Evolutionary conservation across 148 eudicot species (phyloP).

Genomic region (Arbutus unedo): DNA sequence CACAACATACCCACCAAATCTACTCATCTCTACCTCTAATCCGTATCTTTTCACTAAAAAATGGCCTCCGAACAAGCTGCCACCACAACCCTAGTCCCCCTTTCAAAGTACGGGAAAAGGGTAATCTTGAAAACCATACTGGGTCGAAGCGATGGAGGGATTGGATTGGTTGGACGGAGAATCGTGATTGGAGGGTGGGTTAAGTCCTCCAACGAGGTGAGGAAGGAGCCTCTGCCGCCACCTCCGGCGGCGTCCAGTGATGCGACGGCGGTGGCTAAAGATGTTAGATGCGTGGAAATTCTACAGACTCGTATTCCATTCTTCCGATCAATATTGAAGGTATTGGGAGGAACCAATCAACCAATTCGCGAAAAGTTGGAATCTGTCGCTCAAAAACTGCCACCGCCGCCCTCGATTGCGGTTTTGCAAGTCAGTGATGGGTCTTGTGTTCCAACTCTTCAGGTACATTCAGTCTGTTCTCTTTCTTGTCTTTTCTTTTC

Average conservation of each 20-base stretch:
- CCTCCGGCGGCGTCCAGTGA: constrained; percentile 11
- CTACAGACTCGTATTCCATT: constrained; percentile 58
- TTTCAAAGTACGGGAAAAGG: constrained; percentile 64
- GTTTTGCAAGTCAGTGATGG: constrained; percentile 79
- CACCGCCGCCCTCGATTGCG: constrained; percentile 43
- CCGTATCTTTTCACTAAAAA: constrained; percentile 2
- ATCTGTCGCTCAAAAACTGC: constrained; percentile 21
- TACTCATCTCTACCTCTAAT: background rate
- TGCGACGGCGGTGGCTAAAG: constrained; percentile 25
- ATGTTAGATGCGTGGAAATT: constrained; percentile 63
- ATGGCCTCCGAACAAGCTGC: constrained; percentile 31
- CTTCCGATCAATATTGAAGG: constrained; percentile 58
- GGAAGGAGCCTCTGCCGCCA: constrained; percentile 31
- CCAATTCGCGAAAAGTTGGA: constrained; percentile 34
- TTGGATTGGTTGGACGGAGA: constrained; percentile 52
- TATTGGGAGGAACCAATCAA: constrained; percentile 46
- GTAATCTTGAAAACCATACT: constrained; percentile 52
- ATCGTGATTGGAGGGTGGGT: constrained; percentile 94
- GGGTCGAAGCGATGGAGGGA: constrained; percentile 47
- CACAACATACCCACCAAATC: background rate
- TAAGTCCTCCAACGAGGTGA: constrained; percentile 69
- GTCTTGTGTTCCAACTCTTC: constrained; percentile 61
- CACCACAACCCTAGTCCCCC: constrained; percentile 21
- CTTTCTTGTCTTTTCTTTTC: background rate
- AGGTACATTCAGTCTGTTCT: constrained; percentile 38